Evolutionary conservation across 139 green algal species (phyloP), one percentile per base, ranked within the genome.

Genomic region (Pleodorina starrii): DNA sequence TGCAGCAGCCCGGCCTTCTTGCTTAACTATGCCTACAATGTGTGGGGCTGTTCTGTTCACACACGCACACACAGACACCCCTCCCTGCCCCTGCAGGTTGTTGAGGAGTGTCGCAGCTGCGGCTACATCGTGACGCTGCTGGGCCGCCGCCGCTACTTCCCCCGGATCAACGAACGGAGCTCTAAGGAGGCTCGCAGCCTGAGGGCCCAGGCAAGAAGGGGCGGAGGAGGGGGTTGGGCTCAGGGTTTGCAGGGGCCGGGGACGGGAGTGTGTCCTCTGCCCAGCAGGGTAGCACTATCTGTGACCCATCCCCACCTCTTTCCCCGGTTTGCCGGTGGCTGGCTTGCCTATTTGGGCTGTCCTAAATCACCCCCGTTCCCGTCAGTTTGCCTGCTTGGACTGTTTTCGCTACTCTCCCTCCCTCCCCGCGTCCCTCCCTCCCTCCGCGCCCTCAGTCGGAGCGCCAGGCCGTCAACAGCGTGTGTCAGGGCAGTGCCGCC

Each of bases 391-490:
- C n/a, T n/a, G n/a, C n/a, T n/a, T n/a, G n/a, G n/a, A n/a, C n/a
- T n/a, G n/a, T n/a, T n/a, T n/a, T n/a, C n/a, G n/a, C n/a, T n/a
- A n/a, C n/a, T n/a, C n/a, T n/a, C n/a, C n/a, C n/a, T n/a, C n/a
- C n/a, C n/a, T n/a, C n/a, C n/a, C n/a, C n/a, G n/a, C n/a, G n/a
- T n/a, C n/a, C n/a, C n/a, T n/a, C n/a, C n/a, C 42, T 17, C 42
- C 17, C 46, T 2, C 76, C 48, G 21, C n/a, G 32, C 25, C 32
- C 29, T 0, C 79, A 78, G 73, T 93, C 94, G 0, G 94, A 97
- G 90, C 93, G 96, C 16, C 86, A 93, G 78, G 96, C 96, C 0
- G 91, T 98, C 16, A 98, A 98, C 92, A 96, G 90, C 6, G 75
- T 94, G 43, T 89, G 91, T 36, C 95, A 97, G 90, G 96, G 96